Base-by-base conservation (phyloP, 768 basidiomycete genomes). In the Pulveroboletus ravenelii region DNA sequence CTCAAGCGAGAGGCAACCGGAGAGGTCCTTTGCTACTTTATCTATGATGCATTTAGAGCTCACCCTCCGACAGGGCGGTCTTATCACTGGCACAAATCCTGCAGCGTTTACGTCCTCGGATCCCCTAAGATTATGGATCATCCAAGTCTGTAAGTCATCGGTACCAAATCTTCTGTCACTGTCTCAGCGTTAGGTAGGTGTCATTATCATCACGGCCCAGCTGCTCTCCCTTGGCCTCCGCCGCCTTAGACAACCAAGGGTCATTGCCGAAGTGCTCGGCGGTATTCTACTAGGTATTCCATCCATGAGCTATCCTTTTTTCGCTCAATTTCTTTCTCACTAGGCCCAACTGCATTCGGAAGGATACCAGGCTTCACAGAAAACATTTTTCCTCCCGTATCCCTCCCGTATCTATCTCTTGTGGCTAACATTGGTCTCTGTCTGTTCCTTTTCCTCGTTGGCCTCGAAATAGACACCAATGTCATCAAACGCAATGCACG, bases 361-460 rank as follows among this genome's bases (percentile, higher is more conserved):
- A 81, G 86, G 20, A 91, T 96, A 51, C 93, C 93, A 1, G 85
- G 87, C 5, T 98, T 98, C 71, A 85, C 92, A 1, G 48, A 87
- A 40, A 82, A 84, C 63, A 83, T 96, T 47, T 98, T 98, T 66
- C 93, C 95, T 0, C 1, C 64, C 0, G 71, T 72, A 0, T 93
- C 91, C 0, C 64, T 78, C 6, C 76, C 92, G 0, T 94, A 85
- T 64, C 82, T 98, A 23, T 83, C 82, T 48, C 84, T 98, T 17
- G 83, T 87, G 15, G 89, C 95, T 13, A 89, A 91, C 58, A 89
- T 97, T 54, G 95, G 90, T 6, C 78, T 91, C 5, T 85, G 85
- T 55, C 79, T 93, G 39, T 93, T 92, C 70, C 79, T 97, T 13
- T 97, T 96, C 72, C 78, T 97, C 52, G 87, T 97, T 36, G 95